Evolutionary conservation across 495 filamentous ascomycete genomes (phyloP).

Genomic region (Annulohypoxylon stygium): DNA sequence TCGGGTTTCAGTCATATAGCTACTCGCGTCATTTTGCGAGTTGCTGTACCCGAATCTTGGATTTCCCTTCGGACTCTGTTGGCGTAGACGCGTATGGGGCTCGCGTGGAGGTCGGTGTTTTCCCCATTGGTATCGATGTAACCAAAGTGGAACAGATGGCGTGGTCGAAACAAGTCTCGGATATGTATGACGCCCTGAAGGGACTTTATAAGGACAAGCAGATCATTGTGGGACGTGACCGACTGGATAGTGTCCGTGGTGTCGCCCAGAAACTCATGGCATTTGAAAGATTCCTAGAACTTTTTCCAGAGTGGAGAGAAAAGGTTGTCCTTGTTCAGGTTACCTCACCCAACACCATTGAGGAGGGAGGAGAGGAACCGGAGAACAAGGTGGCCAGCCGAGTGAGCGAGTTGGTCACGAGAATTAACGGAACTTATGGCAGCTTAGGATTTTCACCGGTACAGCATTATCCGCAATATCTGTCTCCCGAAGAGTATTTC

Average conservation of each 20-base stretch:
- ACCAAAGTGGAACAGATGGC: constrained; percentile 76
- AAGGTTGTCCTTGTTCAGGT: constrained; percentile 96
- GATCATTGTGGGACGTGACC: constrained; percentile 94
- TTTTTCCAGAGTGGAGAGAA: constrained; percentile 87
- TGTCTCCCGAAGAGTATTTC: constrained; percentile 89
- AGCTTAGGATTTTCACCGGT: constrained; percentile 88
- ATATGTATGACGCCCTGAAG: constrained; percentile 75
- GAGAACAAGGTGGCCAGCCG: constrained; percentile 82
- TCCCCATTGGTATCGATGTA: constrained; percentile 91
- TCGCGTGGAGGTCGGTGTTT: constrained; percentile 88
- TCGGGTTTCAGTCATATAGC: constrained; percentile 93
- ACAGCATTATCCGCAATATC: constrained; percentile 92
- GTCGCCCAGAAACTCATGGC: constrained; percentile 94
- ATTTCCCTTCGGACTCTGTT: constrained; percentile 81
- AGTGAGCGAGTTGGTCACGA: constrained; percentile 87
- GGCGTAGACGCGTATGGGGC: constrained; percentile 90
- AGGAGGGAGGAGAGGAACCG: constrained; percentile 76
- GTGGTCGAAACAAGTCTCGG: constrained; percentile 74
- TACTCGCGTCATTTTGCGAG: constrained; percentile 93
- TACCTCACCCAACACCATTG: constrained; percentile 84
- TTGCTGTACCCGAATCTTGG: constrained; percentile 88
- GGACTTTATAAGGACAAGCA: constrained; percentile 83
- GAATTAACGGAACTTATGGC: constrained; percentile 90
- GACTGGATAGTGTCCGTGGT: constrained; percentile 88
- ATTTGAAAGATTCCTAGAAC: constrained; percentile 89